Evolutionary conservation across 2,329 filamentous ascomycete species (phyloP).

Genomic region (Pleomassaria siparia): DNA sequence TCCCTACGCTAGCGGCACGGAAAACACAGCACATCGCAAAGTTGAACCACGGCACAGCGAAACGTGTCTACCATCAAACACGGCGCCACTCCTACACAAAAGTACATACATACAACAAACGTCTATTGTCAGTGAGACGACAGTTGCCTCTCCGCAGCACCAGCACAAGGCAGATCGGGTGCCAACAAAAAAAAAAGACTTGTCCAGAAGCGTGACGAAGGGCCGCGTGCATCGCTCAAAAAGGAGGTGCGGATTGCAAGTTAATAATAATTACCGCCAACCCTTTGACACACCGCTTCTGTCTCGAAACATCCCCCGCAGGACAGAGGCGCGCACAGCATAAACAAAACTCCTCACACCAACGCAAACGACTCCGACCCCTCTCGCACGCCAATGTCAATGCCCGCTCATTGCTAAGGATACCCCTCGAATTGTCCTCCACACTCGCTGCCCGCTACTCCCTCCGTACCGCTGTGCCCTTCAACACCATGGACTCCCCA

Average conservation of each 20-base stretch:
- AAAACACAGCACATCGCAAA: background rate
- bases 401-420: conserved; percentile 23
- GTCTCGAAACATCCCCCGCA: conserved; percentile 27
- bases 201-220: background rate
- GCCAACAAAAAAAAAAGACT: background rate
- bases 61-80: too few species aligned
- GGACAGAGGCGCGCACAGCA: conserved; percentile 4
- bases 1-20: background rate
- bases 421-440: conserved; percentile 8
- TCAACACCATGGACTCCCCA: conserved; percentile 10
- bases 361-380: conserved; percentile 11
- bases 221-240: background rate
- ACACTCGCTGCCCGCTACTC: conserved; percentile 14
- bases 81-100: too few species aligned
- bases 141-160: background rate
- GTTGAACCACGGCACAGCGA: background rate
- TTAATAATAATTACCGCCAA: conserved; percentile 4
- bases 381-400: conserved; percentile 22
- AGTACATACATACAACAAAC: too few species aligned
- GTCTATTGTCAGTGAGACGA: too few species aligned
- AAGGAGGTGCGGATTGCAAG: conserved; percentile 1
- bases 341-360: conserved; percentile 4
- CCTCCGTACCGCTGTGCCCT: background rate
- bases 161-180: background rate
- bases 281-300: conserved; percentile 35